A percentile compares a stretch with the other conserved stretches of the same genome.
Evolutionary conservation across 768 basidiomycete genomes (phyloP).

Genomic region (Lactarius indigo): DNA sequence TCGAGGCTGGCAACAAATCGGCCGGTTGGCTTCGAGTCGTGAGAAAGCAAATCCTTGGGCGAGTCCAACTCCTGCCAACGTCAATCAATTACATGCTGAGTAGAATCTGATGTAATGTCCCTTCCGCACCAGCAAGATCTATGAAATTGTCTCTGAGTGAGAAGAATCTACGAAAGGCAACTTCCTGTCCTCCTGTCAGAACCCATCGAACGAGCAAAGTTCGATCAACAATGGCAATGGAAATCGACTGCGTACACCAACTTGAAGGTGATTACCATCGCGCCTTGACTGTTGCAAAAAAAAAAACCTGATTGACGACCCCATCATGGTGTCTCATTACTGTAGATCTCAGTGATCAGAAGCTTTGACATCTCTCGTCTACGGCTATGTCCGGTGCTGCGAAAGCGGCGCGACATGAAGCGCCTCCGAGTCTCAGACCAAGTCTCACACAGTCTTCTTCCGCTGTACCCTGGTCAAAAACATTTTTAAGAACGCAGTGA

Average conservation of each 20-base stretch:
- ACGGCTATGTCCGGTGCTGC: conserved; percentile 20
- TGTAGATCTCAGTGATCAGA: too few species aligned
- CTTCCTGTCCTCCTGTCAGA: neutral
- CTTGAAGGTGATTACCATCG: neutral
- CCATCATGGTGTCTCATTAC: neutral
- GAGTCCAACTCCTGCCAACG: neutral
- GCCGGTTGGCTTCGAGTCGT: neutral
- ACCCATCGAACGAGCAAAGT: neutral
- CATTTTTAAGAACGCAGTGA: neutral
- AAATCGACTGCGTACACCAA: neutral
- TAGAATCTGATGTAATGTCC: neutral
- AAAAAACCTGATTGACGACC: neutral
- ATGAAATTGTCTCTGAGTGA: neutral
- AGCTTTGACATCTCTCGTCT: neutral
- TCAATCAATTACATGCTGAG: neutral
- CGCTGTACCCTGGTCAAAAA: neutral
- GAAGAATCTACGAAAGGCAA: neutral
- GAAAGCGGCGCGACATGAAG: neutral
- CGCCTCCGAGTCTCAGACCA: neutral
- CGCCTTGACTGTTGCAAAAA: neutral
- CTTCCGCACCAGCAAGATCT: neutral
- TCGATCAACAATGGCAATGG: neutral
- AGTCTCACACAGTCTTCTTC: neutral
- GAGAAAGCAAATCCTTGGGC: neutral
- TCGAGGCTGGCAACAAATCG: neutral